These are phyloP conservation scores for Groenewaldozyma sp. DNA, from an alignment of 1,139 yeast genomes.

Conservation along the genomic window DNA sequence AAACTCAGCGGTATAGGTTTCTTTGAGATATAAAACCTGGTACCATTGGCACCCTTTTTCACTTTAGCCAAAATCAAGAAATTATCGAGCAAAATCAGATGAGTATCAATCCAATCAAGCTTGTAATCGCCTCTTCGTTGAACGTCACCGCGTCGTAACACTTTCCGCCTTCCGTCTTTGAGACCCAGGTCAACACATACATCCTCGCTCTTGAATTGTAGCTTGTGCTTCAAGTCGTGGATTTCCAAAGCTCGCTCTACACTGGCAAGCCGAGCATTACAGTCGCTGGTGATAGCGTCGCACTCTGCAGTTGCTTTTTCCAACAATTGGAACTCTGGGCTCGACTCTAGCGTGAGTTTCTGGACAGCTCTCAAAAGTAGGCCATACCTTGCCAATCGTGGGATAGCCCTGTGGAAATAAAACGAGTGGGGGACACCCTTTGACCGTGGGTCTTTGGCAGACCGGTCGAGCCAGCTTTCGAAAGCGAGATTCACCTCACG, in stretches of 20 bases:
- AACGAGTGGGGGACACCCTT: constrained; percentile 49
- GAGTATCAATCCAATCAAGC: constrained; percentile 38
- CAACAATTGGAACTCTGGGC: constrained; percentile 48
- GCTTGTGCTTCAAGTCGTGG: constrained; percentile 24
- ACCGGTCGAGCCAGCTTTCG: constrained; percentile 38
- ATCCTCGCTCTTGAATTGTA: constrained; percentile 32
- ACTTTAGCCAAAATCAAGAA: constrained; percentile 58
- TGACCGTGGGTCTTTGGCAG: constrained; percentile 38
- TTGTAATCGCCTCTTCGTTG: constrained; percentile 54
- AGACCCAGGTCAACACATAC: constrained; percentile 40
- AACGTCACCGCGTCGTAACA: constrained; percentile 54
- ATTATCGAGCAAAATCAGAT: constrained; percentile 62
- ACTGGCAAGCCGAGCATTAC: constrained; percentile 38
- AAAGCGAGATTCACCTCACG: constrained; percentile 42
- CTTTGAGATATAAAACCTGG: constrained; percentile 20
- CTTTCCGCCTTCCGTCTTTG: constrained; percentile 45
- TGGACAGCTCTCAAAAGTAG: constrained; percentile 54
- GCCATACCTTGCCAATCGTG: constrained; percentile 63
- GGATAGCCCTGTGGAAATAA: constrained; percentile 67
- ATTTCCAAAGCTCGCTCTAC: constrained; percentile 35
- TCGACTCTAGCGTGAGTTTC: constrained; percentile 41
- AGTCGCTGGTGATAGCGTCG: constrained; percentile 37
- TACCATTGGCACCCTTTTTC: constrained; percentile 27
- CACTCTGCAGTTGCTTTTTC: constrained; percentile 46
- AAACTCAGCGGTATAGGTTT: constrained; percentile 35